phyloP scores from a whole-genome alignment of 805 yeast genomes.

The Wickerhamiella spandovensis region DNA sequence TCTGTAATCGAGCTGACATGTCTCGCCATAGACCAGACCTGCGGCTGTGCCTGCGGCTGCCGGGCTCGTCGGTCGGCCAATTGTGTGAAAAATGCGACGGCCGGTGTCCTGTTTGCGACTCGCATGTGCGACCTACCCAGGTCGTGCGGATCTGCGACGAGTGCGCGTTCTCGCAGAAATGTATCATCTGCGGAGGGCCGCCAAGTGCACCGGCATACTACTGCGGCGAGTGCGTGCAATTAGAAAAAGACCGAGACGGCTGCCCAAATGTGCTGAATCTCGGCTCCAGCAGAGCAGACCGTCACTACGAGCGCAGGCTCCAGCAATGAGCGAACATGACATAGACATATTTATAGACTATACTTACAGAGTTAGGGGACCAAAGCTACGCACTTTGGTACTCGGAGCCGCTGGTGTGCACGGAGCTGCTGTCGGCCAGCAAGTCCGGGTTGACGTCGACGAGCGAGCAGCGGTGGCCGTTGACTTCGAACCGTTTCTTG shows the following conservation, averaged over 20 bases:
- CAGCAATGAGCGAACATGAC: too few species aligned
- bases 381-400: conserved; percentile 44
- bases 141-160: conserved; percentile 68
- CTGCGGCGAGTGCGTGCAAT: conserved; percentile 69
- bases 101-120: conserved; percentile 80
- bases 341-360: too few species aligned
- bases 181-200: conserved; percentile 62
- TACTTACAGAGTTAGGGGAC: too few species aligned
- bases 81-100: conserved; percentile 85
- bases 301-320: not conserved
- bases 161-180: conserved; percentile 67
- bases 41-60: conserved; percentile 69
- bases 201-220: conserved; percentile 65
- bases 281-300: conserved; percentile 50
- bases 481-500: conserved; percentile 16
- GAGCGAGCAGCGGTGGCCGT: conserved; percentile 22
- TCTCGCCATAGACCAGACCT: conserved; percentile 83
- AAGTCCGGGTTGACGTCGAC: conserved; percentile 24
- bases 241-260: conserved; percentile 79
- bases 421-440: not conserved
- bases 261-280: conserved; percentile 76
- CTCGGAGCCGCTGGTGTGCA: not conserved
- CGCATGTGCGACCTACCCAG: conserved; percentile 58
- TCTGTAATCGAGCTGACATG: conserved; percentile 45
- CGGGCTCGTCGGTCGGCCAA: conserved; percentile 59